Base-by-base conservation (phyloP, 2,329 filamentous ascomycete species). In the Arthrinium puccinioides region DNA sequence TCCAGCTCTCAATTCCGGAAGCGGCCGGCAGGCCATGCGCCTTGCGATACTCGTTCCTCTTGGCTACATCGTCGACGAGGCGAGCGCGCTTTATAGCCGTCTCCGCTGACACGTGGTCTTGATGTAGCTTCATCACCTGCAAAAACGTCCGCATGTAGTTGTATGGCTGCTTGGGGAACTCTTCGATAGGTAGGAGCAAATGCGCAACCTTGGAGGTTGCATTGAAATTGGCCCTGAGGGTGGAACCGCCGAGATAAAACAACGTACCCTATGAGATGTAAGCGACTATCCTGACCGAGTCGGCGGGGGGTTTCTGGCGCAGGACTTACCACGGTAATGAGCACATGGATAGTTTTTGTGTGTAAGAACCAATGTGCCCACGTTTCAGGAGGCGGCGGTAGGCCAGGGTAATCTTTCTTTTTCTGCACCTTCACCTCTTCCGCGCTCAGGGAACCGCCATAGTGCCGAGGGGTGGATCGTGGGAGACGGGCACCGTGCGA, bases 281-380 rank as follows among this genome's bases (percentile, higher is more conserved):
- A n/a, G n/a, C n/a, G n/a, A n/a, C 8, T 11, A 23, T 13, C 5
- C 18, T 6, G 14, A 18, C 10, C 9, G 4, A 16, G 20, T 33
- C 4, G 24, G 31, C 14, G 11, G 15, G 13, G 10, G 6, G 4
- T 15, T 3, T 14, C 32, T 9, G 10, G 11, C 33, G 36, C 16
- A 32, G 30, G 18, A 57, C 74, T 41, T 70, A 94, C 87, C 69
- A 96, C 71, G 3, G 86, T 85, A 57, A 98, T 89, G 59, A 76
- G 83, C 20, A 87, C 61, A 61, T 98, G 90, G 39, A 97, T 76
- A 39, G 66, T 65, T 41, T 75, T 74, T 57, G 78, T 90, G 48
- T 86, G 80, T 57, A 94, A 70, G 60, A 97, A 89, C 76, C 83
- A 89, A 60, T 90, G 76, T 63, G 85, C 74, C 61, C 87, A 87